Base-by-base conservation (phyloP, 2,329 filamentous ascomycete species). In the Knoxdaviesia proteae region DNA sequence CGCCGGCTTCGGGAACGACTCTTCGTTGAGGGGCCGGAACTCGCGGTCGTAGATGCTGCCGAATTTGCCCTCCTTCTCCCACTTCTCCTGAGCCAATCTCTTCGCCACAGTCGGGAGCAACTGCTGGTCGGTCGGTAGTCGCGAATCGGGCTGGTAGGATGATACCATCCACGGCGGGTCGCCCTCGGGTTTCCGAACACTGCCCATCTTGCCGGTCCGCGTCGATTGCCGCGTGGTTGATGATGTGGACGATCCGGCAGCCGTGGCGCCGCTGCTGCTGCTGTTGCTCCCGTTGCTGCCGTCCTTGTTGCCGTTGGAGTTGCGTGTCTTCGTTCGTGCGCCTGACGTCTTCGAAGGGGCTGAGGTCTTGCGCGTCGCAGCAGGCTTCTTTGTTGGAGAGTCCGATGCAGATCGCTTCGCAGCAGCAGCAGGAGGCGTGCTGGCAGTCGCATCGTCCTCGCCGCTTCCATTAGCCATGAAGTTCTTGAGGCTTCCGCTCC, bases 91-190 rank as follows among this genome's bases (percentile, higher is more conserved):
- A 57, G 90, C 83, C 58, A 96, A 69, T 44, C 84, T 73, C 53
- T 80, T 84, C 8, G 90, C 90, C 48, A 96, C 86, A 0, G 90
- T 96, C 1, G 90, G 90, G 7, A 98, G 74, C 42, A 98, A 77
- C 56, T 98, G 90, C 58, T 98, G 83, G 47, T 98, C 90, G 0
- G 86, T 90, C 5, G 90, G 90, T 34, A 98, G 66, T 47, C 86
- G 79, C 32, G 90, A 90, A 55, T 98, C 90, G 0, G 90, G 90
- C 54, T 92, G 93, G 60, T 94, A 98, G 60, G 93, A 84, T 29
- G 81, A 83, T 39, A 90, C 74, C 60, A 96, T 73, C 90, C 90
- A 98, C 42, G 90, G 90, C 7, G 90, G 86, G 43, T 96, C 88
- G 20, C 90, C 90, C 63, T 96, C 90, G 1, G 87, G 87, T 37